Evolutionary conservation across 2,329 filamentous ascomycete genomes (phyloP), one percentile per base, ranked within the genome.

Genomic region (Raffaelea arxii): DNA sequence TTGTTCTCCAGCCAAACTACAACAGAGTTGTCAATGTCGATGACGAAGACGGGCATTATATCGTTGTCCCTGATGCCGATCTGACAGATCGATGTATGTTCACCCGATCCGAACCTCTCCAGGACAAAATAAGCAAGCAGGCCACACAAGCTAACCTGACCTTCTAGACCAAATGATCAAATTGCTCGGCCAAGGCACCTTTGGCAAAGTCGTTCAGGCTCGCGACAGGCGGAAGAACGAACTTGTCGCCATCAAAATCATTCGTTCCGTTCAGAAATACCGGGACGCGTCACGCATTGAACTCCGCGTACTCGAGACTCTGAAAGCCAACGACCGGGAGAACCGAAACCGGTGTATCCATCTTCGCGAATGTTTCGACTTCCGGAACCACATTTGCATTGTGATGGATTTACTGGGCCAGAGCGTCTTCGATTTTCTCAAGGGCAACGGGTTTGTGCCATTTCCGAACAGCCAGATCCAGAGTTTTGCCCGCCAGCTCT

Each of bases 401-500:
- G 79, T 83, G 46, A 83, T 81, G 78, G 78, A 83, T 53, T 66
- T 83, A 4, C 77, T 97, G 25, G 91, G 91, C 41, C 91, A 96
- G 60, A 97, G 91, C 58, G 91, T 98, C 44, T 98, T 98, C 62
- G 92, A 98, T 66, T 98, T 98, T 57, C 74, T 98, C 41, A 98
- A 98, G 69, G 82, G 84, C 59, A 97, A 97, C 60, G 78, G 80
- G 53, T 98, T 98, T 60, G 89, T 95, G 18, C 92, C 92, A 1
- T 98, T 98, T 59, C 92, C 92, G 12, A 97, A 94, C 71, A 96
- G 90, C 54, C 92, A 98, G 65, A 98, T 98, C 49, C 92, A 97
- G 64, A 91, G 80, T 62, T 97, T 98, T 71, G 92, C 92, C 41
- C 81, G 91, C 43, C 92, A 98, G 62, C 72, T 98, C 16, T 86